Evolutionary conservation across 2,329 filamentous ascomycete species (phyloP), one percentile per base, ranked within the genome.

Genomic region (Beauveria australis): DNA sequence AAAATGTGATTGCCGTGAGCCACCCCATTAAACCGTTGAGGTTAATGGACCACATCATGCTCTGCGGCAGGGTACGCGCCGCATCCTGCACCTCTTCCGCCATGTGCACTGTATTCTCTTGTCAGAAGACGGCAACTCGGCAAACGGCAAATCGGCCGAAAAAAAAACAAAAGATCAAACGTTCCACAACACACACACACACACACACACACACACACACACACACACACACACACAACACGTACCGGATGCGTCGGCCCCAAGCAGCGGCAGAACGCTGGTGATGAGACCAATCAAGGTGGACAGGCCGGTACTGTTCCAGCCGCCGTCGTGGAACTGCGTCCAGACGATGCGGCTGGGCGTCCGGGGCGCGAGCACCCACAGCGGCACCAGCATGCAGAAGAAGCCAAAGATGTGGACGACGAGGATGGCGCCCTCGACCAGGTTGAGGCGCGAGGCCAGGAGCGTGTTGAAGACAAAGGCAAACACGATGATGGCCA

Each of bases 391-490:
- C 64, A 80, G 63, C 5, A 77, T 70, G 1, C 65, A 60, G 30
- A 60, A 60, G 51, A 60, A 60, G 49, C 58, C 58, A 48, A 60
- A 60, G 26, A 60, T n/a, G 64, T 81, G 78, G 8, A 79, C 69
- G 53, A 76, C 70, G 1, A 81, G 66, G n/a, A 78, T 73, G 16
- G 78, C 62, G 0, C 70, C 72, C 62, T 81, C 77, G 53, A 81
- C 67, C 10, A 72, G 68, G 8, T 79, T 75, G 22, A 81, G 67
- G 10, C 67, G 65, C 18, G 65, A 67, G 10, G 67, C 74, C 5
- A 76, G 68, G 49, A 72, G 70, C 0, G 76, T 60, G 58, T 60
- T 60, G 58, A 60, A 60, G 58, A 54, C 30, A 10, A 54, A 12
- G 14, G 58, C 58, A 28, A 78, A 64, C 4, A 71, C 61, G 4